Percentiles rank a stretch among this genome's conserved stretches.
Conservation (phyloP, 2,329 filamentous ascomycete genomes). For the Monosporascus sp. region DNA sequence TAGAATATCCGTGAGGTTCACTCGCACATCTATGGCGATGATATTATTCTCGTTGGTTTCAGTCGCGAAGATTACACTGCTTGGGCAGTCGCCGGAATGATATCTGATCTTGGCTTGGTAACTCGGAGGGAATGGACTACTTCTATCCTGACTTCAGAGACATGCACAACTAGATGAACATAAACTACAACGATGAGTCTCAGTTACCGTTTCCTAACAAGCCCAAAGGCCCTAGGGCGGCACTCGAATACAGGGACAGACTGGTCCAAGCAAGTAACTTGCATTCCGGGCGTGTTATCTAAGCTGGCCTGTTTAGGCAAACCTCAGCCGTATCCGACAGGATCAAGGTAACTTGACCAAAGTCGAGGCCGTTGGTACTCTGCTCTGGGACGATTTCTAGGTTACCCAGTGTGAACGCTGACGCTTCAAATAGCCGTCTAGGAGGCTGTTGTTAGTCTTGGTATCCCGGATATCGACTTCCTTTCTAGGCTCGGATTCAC, state of each 20-base stretch:
- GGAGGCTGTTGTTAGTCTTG: constrained; percentile 44
- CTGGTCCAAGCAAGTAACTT: constrained; percentile 33
- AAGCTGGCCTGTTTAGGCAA: constrained; percentile 18
- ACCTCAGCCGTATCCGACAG: constrained; percentile 37
- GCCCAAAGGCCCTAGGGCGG: constrained; percentile 39
- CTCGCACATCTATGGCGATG: constrained; percentile 54
- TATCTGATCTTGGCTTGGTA: constrained; percentile 45
- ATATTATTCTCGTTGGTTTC: constrained; percentile 53
- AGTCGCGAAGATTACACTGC: constrained; percentile 55
- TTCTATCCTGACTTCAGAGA: constrained; percentile 54
- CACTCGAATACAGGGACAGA: constrained; percentile 36
- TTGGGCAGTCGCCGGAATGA: constrained; percentile 50
- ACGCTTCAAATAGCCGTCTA: constrained; percentile 35
- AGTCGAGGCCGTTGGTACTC: constrained; percentile 38
- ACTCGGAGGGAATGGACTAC: constrained; percentile 48
- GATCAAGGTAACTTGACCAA: constrained; percentile 37
- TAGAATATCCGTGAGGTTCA: constrained; percentile 56
- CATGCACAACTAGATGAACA: constrained; percentile 47
- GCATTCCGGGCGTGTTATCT: not conserved
- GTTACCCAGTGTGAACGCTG: constrained; percentile 1
- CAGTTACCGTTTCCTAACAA: constrained; percentile 42
- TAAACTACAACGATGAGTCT: constrained; percentile 40
- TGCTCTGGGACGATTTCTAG: not conserved
- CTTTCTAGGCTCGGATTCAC: constrained; percentile 42
- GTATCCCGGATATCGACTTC: constrained; percentile 23